These are phyloP conservation scores for slime mould (Dictyostelium discoideum) DNA, from an alignment of 78 protist genomes.

Conservation along the genomic window DNA sequence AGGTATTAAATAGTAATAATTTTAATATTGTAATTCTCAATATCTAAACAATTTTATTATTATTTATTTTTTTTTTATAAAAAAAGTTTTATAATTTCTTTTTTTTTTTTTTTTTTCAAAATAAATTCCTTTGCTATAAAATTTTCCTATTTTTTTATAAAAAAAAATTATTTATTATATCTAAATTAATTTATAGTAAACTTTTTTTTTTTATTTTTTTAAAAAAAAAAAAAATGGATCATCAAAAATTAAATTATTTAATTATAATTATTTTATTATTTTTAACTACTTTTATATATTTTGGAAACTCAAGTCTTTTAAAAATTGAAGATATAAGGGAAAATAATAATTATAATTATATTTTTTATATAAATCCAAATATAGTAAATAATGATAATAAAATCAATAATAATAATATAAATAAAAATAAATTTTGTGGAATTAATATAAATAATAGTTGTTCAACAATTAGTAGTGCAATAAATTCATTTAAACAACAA, in stretches of 20 bases:
- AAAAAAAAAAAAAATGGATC: neutral
- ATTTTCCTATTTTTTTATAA: too few species aligned
- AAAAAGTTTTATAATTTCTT: too few species aligned
- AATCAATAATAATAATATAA: neutral
- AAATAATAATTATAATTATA: neutral
- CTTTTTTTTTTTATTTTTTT: too few species aligned
- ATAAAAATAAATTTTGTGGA: neutral
- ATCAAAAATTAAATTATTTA: neutral
- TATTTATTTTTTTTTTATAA: too few species aligned
- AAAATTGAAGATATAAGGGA: neutral
- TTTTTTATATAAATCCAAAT: neutral
- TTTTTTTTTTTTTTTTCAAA: too few species aligned
- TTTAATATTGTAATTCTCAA: too few species aligned
- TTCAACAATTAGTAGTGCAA: neutral
- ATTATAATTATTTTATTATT: neutral
- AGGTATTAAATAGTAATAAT: neutral
- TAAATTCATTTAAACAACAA: neutral
- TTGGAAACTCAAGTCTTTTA: neutral
- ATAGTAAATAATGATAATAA: neutral
- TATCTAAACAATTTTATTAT: neutral
- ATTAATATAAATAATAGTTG: neutral
- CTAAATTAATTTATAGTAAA: too few species aligned
- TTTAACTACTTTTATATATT: neutral
- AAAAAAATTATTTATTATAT: too few species aligned
- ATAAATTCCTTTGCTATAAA: too few species aligned